Evolutionary conservation across 2,329 filamentous ascomycete species (phyloP), one percentile per base, ranked within the genome.

Genomic region (Clonostachys rhizophaga): DNA sequence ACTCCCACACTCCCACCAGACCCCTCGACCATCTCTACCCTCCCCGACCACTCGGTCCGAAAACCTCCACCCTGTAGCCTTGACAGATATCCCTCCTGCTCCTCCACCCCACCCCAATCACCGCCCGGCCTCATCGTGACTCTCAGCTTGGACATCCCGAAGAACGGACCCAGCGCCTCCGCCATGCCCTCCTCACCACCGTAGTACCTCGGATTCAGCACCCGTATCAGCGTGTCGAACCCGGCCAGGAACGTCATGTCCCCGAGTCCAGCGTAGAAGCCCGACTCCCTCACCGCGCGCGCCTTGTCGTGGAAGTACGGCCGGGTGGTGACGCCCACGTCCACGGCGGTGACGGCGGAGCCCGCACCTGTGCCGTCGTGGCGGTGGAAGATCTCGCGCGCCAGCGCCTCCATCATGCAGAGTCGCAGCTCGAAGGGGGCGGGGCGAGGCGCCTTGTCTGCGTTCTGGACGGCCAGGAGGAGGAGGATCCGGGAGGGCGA

Each of bases 261-360:
- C 33, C 13, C 47, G 33, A 18, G 41, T 13, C 18, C 36, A 6
- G 58, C 46, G 53, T 79, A 82, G 36, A 70, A 68, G 0, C 68
- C 67, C 1, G 64, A 62, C 9, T 62, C 57, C 0, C 71, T 67
- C 30, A 91, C 81, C 2, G 79, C 81, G 12, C 58, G 54, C 8
- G 81, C 80, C 66, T 92, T 92, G 57, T 85, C 83, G 49, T 81
- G 80, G 56, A 92, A 94, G 60, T 85, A 91, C 1, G 88, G 84
- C 56, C 79, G 73, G 35, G 78, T 86, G 0, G 86, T 89, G 2
- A 94, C 73, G 2, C 76, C 87, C 36, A 92, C 75, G 54, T 91
- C 87, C 5, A 84, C 65, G 30, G 67, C 63, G 1, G 63, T 41
- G 6, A 52, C 55, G n/a, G n/a, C n/a, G n/a, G n/a, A n/a, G n/a